These are phyloP conservation scores for Fusarium sp. DNA, from an alignment of 2,329 filamentous ascomycete species.

Conservation along the genomic window DNA sequence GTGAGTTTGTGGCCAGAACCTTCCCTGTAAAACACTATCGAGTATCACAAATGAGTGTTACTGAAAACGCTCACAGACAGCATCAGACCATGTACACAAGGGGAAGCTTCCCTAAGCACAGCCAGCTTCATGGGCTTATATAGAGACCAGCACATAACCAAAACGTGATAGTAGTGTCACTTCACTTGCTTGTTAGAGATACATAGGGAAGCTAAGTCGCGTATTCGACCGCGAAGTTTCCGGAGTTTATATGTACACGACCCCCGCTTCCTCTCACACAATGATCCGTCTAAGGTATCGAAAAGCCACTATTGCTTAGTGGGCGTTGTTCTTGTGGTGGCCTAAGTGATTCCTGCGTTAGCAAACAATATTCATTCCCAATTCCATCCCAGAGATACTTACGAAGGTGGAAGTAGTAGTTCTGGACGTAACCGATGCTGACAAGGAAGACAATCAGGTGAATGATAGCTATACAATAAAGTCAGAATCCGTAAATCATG, in stretches of 20 bases:
- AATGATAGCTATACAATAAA: slow-evolving; percentile 75
- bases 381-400: slow-evolving; percentile 60
- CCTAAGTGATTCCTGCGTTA: slow-evolving; percentile 65
- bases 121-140: not conserved
- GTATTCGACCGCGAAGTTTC: slow-evolving; percentile 51
- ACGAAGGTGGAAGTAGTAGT: slow-evolving; percentile 99
- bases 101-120: not conserved
- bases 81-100: not conserved
- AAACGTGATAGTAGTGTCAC: slow-evolving; percentile 39
- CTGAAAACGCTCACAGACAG: not conserved
- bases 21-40: not conserved
- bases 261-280: slow-evolving; percentile 45
- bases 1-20: not conserved
- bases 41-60: not conserved
- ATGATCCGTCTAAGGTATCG: slow-evolving; percentile 40
- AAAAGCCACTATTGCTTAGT: slow-evolving; percentile 68
- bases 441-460: slow-evolving; percentile 85
- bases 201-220: slow-evolving; percentile 53
- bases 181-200: slow-evolving; percentile 49
- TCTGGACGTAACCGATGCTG: slow-evolving; percentile 90
- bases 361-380: slow-evolving; percentile 7
- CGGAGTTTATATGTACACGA: slow-evolving; percentile 59
- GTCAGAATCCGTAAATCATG: slow-evolving; percentile 27
- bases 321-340: slow-evolving; percentile 99
- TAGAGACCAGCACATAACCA: slow-evolving; percentile 1